phyloP scores from a whole-genome alignment of 176 grass and related monocot genomes.

The Triticum urartu region DNA sequence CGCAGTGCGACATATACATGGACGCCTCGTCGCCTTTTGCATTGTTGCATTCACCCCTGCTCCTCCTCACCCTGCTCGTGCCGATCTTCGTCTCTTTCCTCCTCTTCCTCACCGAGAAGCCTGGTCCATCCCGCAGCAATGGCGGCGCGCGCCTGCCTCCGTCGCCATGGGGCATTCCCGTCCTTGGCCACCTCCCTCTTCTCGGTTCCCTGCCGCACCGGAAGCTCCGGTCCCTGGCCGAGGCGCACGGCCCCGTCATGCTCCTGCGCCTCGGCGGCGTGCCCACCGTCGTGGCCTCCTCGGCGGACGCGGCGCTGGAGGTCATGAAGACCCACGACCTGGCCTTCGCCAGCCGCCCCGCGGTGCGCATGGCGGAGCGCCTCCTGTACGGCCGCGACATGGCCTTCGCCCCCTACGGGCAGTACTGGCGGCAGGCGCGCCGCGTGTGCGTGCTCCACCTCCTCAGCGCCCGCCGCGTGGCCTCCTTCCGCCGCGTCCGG shows the following conservation, averaged over 20 bases:
- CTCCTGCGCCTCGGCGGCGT: conserved; percentile 46
- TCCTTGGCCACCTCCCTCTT: conserved; percentile 60
- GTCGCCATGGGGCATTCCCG: conserved; percentile 41
- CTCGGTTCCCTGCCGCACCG: conserved; percentile 42
- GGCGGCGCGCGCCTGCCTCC: conserved; percentile 6
- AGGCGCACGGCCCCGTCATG: conserved; percentile 50
- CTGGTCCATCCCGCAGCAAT: not conserved
- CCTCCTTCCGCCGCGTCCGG: conserved; percentile 28
- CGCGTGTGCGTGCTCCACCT: conserved; percentile 54
- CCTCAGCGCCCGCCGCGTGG: conserved; percentile 33
- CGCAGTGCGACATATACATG: not conserved
- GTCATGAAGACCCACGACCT: conserved; percentile 47
- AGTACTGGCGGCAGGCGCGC: conserved; percentile 50
- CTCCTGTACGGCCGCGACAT: conserved; percentile 43
- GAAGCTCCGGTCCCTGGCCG: conserved; percentile 28
- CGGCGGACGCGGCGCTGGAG: conserved; percentile 49
- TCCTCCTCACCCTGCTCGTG: not conserved
- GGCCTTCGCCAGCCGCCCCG: conserved; percentile 38
- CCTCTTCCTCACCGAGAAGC: not conserved
- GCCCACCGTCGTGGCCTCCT: conserved; percentile 50
- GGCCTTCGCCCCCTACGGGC: conserved; percentile 47
- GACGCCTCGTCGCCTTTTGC: not conserved
- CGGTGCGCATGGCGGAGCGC: conserved; percentile 10
- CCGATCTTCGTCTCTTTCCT: not conserved
- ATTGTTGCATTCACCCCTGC: not conserved